Conservation (phyloP, 257 asterid species). For the Solanum sejunctum region DNA sequence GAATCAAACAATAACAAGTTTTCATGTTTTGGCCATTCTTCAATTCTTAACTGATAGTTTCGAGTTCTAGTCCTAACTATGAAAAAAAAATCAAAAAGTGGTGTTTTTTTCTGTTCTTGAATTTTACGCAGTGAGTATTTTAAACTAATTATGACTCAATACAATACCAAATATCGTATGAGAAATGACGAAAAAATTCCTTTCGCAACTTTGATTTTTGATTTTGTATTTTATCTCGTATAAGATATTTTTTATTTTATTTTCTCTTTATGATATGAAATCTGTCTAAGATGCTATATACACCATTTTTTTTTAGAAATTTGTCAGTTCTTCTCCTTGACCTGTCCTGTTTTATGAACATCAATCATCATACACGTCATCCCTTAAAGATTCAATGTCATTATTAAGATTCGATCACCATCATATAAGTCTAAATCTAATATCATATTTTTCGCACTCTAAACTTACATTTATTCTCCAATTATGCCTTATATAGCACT, state of each 20-base stretch:
- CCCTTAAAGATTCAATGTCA: no score
- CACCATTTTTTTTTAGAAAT: not conserved
- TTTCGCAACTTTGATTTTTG: no score
- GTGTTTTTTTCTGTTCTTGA: not conserved
- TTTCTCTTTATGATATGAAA: not conserved
- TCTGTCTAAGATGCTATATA: not conserved
- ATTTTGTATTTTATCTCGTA: no score
- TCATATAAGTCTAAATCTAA: no score
- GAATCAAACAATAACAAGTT: not conserved
- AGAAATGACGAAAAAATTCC: not conserved
- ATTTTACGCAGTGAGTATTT: not conserved
- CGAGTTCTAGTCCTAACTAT: not conserved
- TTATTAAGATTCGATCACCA: no score
- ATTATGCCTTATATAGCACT: no score
- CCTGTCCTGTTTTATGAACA: not conserved
- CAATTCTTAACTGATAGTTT: not conserved
- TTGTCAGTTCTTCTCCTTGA: not conserved
- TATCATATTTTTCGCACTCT: no score
- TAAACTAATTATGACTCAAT: no score
- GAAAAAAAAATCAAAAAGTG: not conserved
- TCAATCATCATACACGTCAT: not conserved
- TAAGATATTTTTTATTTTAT: no score
- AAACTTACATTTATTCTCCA: no score
- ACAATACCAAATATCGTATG: not conserved
- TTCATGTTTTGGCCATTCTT: not conserved